A percentile compares a stretch with the other conserved stretches of the same genome.
phyloP scores from a whole-genome alignment of 805 yeast genomes.

The Saturnispora kantuleensis region DNA sequence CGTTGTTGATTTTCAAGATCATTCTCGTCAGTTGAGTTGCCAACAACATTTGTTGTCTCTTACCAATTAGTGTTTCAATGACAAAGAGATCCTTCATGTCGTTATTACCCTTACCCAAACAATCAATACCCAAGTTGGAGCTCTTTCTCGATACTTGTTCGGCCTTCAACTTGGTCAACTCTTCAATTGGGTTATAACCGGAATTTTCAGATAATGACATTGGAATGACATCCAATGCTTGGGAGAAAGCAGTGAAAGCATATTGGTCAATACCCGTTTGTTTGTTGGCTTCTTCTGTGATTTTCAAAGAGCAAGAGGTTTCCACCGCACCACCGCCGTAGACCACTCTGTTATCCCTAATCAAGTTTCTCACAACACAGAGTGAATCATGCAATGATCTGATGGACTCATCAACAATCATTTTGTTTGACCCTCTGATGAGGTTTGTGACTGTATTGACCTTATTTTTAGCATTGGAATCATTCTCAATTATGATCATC shows the following conservation, averaged over 20 bases:
- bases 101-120: slow-evolving; percentile 77
- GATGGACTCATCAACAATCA: slow-evolving; percentile 95
- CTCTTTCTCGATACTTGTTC: slow-evolving; percentile 68
- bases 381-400: slow-evolving; percentile 95
- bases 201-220: slow-evolving; percentile 95
- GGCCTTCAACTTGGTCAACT: slow-evolving; percentile 73
- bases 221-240: slow-evolving; percentile 85
- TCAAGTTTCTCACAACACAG: slow-evolving; percentile 93
- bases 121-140: slow-evolving; percentile 82
- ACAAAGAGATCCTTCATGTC: slow-evolving; percentile 93
- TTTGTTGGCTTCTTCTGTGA: slow-evolving; percentile 82
- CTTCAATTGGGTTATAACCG: slow-evolving; percentile 89
- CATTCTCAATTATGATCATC: slow-evolving; percentile 89
- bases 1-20: slow-evolving; percentile 95
- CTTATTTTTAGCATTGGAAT: slow-evolving; percentile 39
- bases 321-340: slow-evolving; percentile 99
- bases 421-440: slow-evolving; percentile 90
- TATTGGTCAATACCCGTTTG: slow-evolving; percentile 95
- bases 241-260: slow-evolving; percentile 91
- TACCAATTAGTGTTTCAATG: slow-evolving; percentile 94
- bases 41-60: slow-evolving; percentile 87
- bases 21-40: slow-evolving; percentile 97
- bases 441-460: slow-evolving; percentile 64
- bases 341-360: slow-evolving; percentile 87
- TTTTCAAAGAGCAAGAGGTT: slow-evolving; percentile 85